Conservation (phyloP, 2,329 filamentous ascomycete genomes). For the Magnaporthiopsis rhizophila region DNA sequence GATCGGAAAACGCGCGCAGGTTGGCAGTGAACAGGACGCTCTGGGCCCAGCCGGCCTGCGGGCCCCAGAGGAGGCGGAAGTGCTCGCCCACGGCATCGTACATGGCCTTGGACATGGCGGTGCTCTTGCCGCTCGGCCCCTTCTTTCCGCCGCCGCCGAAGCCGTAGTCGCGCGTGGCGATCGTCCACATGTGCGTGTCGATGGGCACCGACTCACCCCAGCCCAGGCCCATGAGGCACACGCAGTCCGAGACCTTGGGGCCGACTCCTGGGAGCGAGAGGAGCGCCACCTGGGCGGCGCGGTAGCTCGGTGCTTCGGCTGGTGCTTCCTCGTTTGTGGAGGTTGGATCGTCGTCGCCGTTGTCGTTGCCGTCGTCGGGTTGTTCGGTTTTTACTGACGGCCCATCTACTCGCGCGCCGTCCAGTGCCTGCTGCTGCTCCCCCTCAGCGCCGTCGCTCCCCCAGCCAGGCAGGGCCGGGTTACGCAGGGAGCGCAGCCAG, state of each 20-base stretch:
- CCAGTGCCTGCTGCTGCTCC: conserved; percentile 5
- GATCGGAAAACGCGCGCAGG: conserved; percentile 72
- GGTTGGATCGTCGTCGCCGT: conserved; percentile 23
- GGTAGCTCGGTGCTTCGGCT: conserved; percentile 51
- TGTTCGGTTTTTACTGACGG: not conserved
- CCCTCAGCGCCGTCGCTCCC: conserved; percentile 19
- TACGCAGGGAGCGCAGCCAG: conserved; percentile 74
- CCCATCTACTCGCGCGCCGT: conserved; percentile 19
- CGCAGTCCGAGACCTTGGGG: conserved; percentile 94
- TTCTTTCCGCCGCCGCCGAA: conserved; percentile 46
- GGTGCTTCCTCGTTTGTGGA: conserved; percentile 13
- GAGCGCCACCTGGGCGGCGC: conserved; percentile 70
- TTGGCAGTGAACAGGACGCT: conserved; percentile 95
- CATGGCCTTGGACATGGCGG: conserved; percentile 78
- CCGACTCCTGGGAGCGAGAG: conserved; percentile 80
- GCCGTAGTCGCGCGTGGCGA: conserved; percentile 90
- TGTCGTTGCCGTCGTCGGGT: conserved; percentile 33
- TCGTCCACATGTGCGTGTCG: conserved; percentile 98
- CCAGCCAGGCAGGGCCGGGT: conserved; percentile 62
- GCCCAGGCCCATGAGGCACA: conserved; percentile 90
- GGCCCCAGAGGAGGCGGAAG: conserved; percentile 83
- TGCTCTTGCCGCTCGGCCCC: conserved; percentile 57
- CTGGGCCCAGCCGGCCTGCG: conserved; percentile 95
- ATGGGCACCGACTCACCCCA: conserved; percentile 95
- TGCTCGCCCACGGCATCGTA: conserved; percentile 88